Evolutionary conservation across 2,329 filamentous ascomycete genomes (phyloP).

Genomic region (Clarireedia hainanense): DNA sequence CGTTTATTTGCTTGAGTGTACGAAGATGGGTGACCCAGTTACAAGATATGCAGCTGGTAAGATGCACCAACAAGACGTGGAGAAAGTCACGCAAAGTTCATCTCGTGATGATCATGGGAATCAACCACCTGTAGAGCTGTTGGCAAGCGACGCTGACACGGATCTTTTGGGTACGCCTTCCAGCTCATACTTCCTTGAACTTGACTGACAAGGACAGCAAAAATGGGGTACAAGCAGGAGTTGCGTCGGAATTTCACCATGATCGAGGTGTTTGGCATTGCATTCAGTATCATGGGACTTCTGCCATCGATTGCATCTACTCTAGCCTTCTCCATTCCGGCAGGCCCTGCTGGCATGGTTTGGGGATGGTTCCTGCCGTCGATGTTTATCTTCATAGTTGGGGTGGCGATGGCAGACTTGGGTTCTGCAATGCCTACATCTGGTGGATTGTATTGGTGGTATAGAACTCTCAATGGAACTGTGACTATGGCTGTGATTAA

Average conservation of each 20-base stretch:
- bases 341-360: conserved; percentile 53
- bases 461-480: not conserved
- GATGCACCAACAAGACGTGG: conserved; percentile 13
- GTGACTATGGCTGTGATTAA: not conserved
- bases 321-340: conserved; percentile 48
- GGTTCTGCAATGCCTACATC: conserved; percentile 49
- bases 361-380: conserved; percentile 56
- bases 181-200: not conserved
- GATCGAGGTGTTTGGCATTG: conserved; percentile 54
- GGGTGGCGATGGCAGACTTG: conserved; percentile 49
- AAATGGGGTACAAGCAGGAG: conserved; percentile 44
- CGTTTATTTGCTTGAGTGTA: not conserved
- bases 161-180: conserved; percentile 16
- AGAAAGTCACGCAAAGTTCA: conserved; percentile 16
- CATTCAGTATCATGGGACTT: conserved; percentile 53
- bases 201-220: conserved; percentile 12
- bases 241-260: conserved; percentile 53
- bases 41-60: conserved; percentile 6
- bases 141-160: conserved; percentile 27
- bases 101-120: conserved; percentile 11
- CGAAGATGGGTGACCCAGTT: not conserved
- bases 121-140: conserved; percentile 16
- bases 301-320: conserved; percentile 54
- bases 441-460: conserved; percentile 46
- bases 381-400: conserved; percentile 49